A percentile compares a stretch with the other conserved stretches of the same genome.
These are phyloP conservation scores for Apiospora sp. DNA, from an alignment of 2,329 filamentous ascomycete species.

Conservation along the genomic window DNA sequence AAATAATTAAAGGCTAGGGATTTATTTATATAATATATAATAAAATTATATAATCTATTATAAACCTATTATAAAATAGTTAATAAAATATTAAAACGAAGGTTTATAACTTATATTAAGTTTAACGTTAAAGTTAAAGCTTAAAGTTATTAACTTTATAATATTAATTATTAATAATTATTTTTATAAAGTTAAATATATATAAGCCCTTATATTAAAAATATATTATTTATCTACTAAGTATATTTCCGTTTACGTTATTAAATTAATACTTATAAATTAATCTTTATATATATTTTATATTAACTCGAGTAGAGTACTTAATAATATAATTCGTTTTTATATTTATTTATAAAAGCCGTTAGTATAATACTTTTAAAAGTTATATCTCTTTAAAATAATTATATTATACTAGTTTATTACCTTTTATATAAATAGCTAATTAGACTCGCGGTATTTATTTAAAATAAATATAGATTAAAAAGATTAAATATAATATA, in stretches of 20 bases:
- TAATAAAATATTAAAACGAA: conserved; percentile 7
- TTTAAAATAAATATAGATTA: too few relatives aligned
- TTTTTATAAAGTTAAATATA: conserved; percentile 87
- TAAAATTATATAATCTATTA: too few relatives aligned
- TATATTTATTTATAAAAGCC: conserved; percentile 68
- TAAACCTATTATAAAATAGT: too few relatives aligned
- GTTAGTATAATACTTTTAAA: conserved; percentile 61
- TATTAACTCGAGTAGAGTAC: conserved; percentile 79
- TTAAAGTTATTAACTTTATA: conserved; percentile 73
- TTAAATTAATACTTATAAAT: too few relatives aligned
- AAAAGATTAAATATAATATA: too few relatives aligned
- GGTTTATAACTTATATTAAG: conserved; percentile 3
- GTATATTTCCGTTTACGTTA: conserved; percentile 80
- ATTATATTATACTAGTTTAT: too few relatives aligned
- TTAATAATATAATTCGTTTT: conserved; percentile 80
- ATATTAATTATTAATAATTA: conserved; percentile 87
- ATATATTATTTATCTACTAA: conserved; percentile 84
- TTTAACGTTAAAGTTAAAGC: conserved; percentile 62
- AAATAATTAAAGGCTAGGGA: too few relatives aligned
- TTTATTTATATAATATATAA: too few relatives aligned
- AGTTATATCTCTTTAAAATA: too few relatives aligned
- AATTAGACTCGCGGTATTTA: too few relatives aligned
- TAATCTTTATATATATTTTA: conserved; percentile 87
- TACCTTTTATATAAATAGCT: too few relatives aligned
- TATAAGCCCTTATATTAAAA: conserved; percentile 90